Evolutionary conservation across 2,329 filamentous ascomycete species (phyloP), one percentile per base, ranked within the genome.

Genomic region (Clonostachys sp.): DNA sequence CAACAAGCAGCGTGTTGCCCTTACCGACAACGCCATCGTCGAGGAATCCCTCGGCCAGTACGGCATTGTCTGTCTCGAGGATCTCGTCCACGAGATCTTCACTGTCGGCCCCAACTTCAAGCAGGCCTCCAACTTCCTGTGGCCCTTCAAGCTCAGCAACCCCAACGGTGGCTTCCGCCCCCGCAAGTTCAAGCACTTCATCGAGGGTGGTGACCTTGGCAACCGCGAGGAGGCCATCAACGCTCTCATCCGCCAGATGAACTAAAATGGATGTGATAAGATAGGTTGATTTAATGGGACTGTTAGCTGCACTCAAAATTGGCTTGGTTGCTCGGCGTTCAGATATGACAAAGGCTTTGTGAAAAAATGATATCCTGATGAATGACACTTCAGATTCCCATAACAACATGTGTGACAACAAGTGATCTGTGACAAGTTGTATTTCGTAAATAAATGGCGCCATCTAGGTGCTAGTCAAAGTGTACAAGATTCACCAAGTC

Each of bases 61-160:
- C 79, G 94, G 91, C 73, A 96, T 99, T 67, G 90, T 99, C 80
- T 99, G 94, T 72, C 90, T 97, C 73, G 94, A 99, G 81, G 94
- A 99, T 78, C 79, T 99, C 61, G 91, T 99, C 75, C 94, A 99
- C 83, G 94, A 99, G 83, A 96, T 95, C 79, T 92, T 84, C 84
- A 95, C 91, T 51, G 94, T 97, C 60, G 92, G 94, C 70, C 92
- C 92, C 80, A 97, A 97, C 86, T 95, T 94, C 88, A 97, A 96
- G 87, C 91, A 96, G 81, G 91, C 89, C 66, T 84, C 86, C 80
- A 99, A 97, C 87, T 97, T 97, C 86, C 79, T 97, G 61, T 99
- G 94, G 94, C 94, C 94, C 70, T 99, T 99, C 86, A 97, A 99
- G 88, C 88, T 99, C 61, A 91, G 84, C 84, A 96, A 95, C 85